Base-by-base conservation (phyloP, 2,329 filamentous ascomycete genomes). In the Colletotrichum destructivum region DNA sequence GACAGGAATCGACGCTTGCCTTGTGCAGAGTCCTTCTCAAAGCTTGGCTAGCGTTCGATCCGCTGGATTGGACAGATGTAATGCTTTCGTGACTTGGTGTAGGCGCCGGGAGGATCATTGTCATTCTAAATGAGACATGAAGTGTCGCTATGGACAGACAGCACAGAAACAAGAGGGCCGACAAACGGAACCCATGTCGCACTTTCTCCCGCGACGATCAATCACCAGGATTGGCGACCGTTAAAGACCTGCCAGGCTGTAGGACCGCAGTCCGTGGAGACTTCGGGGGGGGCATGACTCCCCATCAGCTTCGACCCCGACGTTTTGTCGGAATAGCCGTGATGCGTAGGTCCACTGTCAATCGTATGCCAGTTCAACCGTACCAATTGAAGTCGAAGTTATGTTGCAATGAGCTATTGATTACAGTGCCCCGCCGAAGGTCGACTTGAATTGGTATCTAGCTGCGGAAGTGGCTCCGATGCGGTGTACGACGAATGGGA, bases 401-500 rank as follows among this genome's bases (percentile, higher is more conserved):
- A 44, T 63, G 47, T 40, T 63, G 35, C 61, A 54, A 13, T 44
- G 46, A 46, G n/a, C 52, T 52, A 42, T n/a, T 31, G 35, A 8
- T 31, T 12, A 60, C 47, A 26, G 16, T n/a, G 63, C 54, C 67
- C 62, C 55, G 26, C 38, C 23, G n/a, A 35, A 55, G 62, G n/a
- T 42, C 47, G 66, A n/a, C 47, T 47, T 31, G 18, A 3, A 38
- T n/a, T 38, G 31, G 18, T 21, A 21, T 21, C 18, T 56, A 23
- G 21, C 51, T 56, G n/a, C 51, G 62, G 42, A 59, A 66, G 46
- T 57, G 38, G 52, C 66, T 69, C 66, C 66, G 66, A 65, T 65
- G 52, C 60, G 52, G 7, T 62, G 60, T 62, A 42, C 5, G 57
- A 31, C 18, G 35, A 35, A 18, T 54, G 26, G 51, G 4, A 54